Evolutionary conservation across 2,329 filamentous ascomycete genomes (phyloP).

Genomic region (Monilinia aucupariae): DNA sequence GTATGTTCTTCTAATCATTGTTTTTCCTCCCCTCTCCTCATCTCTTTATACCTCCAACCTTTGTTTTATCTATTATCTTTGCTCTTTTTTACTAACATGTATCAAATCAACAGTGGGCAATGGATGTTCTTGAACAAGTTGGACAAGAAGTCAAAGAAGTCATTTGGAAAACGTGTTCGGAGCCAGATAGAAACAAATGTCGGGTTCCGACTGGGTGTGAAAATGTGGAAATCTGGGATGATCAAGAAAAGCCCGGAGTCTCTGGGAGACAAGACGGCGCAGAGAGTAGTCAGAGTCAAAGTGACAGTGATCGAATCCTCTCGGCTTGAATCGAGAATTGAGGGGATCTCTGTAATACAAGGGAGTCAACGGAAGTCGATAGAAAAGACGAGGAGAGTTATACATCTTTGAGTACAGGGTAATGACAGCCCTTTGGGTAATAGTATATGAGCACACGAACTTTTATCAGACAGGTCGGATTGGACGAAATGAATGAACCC

Average conservation of each 20-base stretch:
- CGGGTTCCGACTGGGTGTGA: conserved; percentile 32
- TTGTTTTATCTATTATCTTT: not conserved
- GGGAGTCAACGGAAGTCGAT: not conserved
- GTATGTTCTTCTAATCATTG: not conserved
- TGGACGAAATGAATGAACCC: too few relatives aligned
- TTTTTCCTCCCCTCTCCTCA: too few relatives aligned
- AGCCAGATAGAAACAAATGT: conserved; percentile 27
- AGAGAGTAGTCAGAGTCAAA: conserved; percentile 5
- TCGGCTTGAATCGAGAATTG: not conserved
- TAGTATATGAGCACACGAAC: not conserved
- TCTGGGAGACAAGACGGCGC: conserved; percentile 26
- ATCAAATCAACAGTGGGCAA: conserved; percentile 57
- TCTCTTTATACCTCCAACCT: too few relatives aligned
- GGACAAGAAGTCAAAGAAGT: conserved; percentile 75
- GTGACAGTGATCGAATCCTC: conserved; percentile 10
- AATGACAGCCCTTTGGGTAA: not conserved
- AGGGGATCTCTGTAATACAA: not conserved
- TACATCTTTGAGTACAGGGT: not conserved
- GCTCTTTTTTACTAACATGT: not conserved
- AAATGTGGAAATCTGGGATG: conserved; percentile 28
- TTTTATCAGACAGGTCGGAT: too few relatives aligned
- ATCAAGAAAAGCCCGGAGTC: conserved; percentile 17
- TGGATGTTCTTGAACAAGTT: conserved; percentile 79
- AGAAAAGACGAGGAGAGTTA: not conserved
- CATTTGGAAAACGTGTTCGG: conserved; percentile 68